phyloP scores from a whole-genome alignment of 108 stramenopile genomes.

The Mediolabrus comicus region DNA sequence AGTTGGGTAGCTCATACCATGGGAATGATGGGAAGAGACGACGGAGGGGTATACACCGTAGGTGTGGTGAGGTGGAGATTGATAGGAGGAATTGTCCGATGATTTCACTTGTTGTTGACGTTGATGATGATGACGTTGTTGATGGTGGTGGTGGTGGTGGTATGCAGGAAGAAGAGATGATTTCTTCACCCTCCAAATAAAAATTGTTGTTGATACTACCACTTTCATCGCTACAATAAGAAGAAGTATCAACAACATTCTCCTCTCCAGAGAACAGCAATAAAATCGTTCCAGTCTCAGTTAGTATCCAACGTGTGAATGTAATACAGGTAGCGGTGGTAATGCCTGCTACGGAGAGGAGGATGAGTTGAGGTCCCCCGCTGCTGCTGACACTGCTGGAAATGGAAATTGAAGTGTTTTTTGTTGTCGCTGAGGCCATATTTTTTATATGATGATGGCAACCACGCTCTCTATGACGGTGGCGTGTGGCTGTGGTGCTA shows the following conservation, averaged over 20 bases:
- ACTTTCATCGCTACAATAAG: not conserved
- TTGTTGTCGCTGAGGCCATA: too few relatives aligned
- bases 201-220: too few relatives aligned
- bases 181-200: too few relatives aligned
- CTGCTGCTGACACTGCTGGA: too few relatives aligned
- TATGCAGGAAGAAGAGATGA: not conserved
- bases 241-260: not conserved
- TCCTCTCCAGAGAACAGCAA: slow-evolving; percentile 1
- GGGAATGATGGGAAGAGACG: not conserved
- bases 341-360: slow-evolving; percentile 13
- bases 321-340: slow-evolving; percentile 4
- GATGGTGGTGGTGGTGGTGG: not conserved
- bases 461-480: too few relatives aligned
- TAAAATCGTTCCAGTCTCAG: slow-evolving; percentile 26
- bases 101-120: not conserved
- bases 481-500: too few relatives aligned
- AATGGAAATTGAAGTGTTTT: not conserved
- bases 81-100: slow-evolving; percentile 9
- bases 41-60: slow-evolving; percentile 21
- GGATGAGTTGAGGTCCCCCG: slow-evolving; percentile 12
- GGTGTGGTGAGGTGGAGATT: slow-evolving; percentile 21
- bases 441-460: too few relatives aligned
- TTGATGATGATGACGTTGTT: not conserved
- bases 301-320: slow-evolving; percentile 12
- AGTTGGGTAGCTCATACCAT: too few relatives aligned